These are phyloP conservation scores for Groenewaldozyma auringiensis DNA, from an alignment of 1,139 yeast species.

Conservation along the genomic window DNA sequence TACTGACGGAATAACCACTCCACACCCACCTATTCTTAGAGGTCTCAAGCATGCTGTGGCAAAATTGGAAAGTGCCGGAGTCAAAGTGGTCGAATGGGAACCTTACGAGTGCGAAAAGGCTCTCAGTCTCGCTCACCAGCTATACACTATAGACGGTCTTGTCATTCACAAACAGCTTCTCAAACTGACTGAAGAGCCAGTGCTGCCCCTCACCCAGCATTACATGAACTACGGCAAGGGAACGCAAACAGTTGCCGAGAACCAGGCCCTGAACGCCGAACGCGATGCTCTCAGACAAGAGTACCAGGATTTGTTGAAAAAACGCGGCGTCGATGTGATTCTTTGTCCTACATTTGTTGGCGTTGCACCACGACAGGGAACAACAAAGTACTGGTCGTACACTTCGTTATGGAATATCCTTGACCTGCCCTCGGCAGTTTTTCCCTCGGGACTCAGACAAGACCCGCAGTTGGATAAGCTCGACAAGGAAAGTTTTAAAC, in stretches of 20 bases:
- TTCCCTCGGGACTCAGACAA: slow-evolving; percentile 31
- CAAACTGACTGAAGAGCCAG: slow-evolving; percentile 39
- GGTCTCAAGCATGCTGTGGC: slow-evolving; percentile 32
- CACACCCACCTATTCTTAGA: slow-evolving; percentile 46
- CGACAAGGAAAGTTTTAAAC: not conserved
- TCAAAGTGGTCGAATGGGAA: slow-evolving; percentile 38
- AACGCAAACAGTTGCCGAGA: slow-evolving; percentile 22
- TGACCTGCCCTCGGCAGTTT: slow-evolving; percentile 45
- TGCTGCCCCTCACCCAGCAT: slow-evolving; percentile 21
- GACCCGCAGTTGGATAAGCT: not conserved
- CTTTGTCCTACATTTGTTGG: slow-evolving; percentile 63
- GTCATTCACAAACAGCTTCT: slow-evolving; percentile 30
- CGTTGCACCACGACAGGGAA: slow-evolving; percentile 62
- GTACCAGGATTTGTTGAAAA: slow-evolving; percentile 23
- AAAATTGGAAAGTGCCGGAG: slow-evolving; percentile 31
- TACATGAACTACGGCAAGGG: slow-evolving; percentile 29
- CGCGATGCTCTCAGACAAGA: not conserved
- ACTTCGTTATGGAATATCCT: slow-evolving; percentile 44
- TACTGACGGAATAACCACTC: slow-evolving; percentile 18
- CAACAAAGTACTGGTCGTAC: slow-evolving; percentile 61
- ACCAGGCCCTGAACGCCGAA: slow-evolving; percentile 5
- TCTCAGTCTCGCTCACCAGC: slow-evolving; percentile 33
- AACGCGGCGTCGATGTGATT: slow-evolving; percentile 57
- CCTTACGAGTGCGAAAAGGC: slow-evolving; percentile 34
- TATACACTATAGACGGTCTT: slow-evolving; percentile 46